A percentile compares a stretch with the other conserved stretches of the same genome.
Evolutionary conservation across 2,329 filamentous ascomycete species (phyloP).

Genomic region (Fusarium continuum): DNA sequence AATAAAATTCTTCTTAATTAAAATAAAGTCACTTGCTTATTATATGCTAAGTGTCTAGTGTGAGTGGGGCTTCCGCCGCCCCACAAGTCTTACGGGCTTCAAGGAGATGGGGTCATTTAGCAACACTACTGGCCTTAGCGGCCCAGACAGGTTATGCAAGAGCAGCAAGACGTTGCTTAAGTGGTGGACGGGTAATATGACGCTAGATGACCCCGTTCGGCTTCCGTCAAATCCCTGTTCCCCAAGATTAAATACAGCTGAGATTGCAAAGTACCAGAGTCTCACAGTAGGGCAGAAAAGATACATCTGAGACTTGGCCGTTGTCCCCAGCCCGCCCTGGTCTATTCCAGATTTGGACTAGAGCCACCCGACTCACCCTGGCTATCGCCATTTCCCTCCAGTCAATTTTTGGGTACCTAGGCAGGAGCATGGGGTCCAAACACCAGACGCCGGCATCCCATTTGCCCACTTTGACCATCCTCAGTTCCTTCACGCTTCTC

Average conservation of each 20-base stretch:
- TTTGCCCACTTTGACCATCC: conserved; percentile 34
- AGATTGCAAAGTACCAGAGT: conserved; percentile 22
- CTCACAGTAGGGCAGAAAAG: not conserved
- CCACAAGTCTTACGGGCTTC: too few species aligned
- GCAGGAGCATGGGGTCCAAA: conserved; percentile 38
- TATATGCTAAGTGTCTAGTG: too few species aligned
- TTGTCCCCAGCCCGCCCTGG: conserved; percentile 26
- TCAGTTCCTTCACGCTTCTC: conserved; percentile 28
- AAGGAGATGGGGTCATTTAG: conserved; percentile 12
- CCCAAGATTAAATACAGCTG: conserved; percentile 44
- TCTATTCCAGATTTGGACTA: conserved; percentile 19
- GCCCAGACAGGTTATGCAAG: conserved; percentile 1
- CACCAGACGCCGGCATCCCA: conserved; percentile 38
- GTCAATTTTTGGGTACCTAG: conserved; percentile 30
- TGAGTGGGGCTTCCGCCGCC: too few species aligned
- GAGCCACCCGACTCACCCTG: conserved; percentile 26
- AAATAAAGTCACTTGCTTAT: too few species aligned
- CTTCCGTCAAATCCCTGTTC: conserved; percentile 42
- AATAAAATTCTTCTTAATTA: too few species aligned
- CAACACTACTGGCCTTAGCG: conserved; percentile 9
- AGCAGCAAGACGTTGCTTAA: conserved; percentile 15
- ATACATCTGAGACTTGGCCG: conserved; percentile 25
- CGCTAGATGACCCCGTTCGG: conserved; percentile 33
- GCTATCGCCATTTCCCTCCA: conserved; percentile 41
- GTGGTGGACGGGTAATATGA: conserved; percentile 25